phyloP scores from a whole-genome alignment of 768 basidiomycete species.

The Lentinus tigrinus region DNA sequence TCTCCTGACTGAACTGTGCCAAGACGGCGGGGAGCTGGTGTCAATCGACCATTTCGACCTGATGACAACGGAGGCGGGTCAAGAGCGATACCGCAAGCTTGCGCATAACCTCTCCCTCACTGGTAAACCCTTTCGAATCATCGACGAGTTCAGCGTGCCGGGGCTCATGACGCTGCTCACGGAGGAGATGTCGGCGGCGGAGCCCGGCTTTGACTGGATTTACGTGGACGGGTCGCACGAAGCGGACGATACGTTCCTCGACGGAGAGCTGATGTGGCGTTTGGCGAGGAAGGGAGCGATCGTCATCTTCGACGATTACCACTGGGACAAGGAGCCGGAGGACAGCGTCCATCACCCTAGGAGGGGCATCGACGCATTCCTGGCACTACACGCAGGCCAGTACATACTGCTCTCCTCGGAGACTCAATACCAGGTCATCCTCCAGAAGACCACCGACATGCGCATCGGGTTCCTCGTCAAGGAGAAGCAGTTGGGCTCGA shows the following conservation, averaged over 20 bases:
- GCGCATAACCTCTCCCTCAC: conserved; percentile 47
- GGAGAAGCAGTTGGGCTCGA: conserved; percentile 7
- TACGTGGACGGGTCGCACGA: conserved; percentile 62
- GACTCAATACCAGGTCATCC: conserved; percentile 49
- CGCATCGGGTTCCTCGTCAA: conserved; percentile 49
- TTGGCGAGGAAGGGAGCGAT: conserved; percentile 49
- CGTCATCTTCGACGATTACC: conserved; percentile 59
- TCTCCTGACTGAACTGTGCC: conserved; percentile 48
- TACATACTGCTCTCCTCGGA: conserved; percentile 40
- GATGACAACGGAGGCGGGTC: conserved; percentile 45
- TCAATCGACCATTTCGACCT: conserved; percentile 65
- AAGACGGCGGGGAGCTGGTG: conserved; percentile 42
- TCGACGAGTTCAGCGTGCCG: conserved; percentile 53
- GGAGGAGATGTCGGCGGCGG: conserved; percentile 39
- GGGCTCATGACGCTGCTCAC: conserved; percentile 45
- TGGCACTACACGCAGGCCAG: conserved; percentile 48
- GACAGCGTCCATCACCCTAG: conserved; percentile 54
- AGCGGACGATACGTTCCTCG: conserved; percentile 60
- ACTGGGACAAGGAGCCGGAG: conserved; percentile 48
- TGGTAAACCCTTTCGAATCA: conserved; percentile 43
- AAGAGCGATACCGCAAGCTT: conserved; percentile 42
- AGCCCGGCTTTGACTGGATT: conserved; percentile 55
- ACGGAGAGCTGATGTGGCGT: conserved; percentile 59
- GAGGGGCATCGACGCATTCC: conserved; percentile 55
- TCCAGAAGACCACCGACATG: conserved; percentile 50